Evolutionary conservation across 2,329 filamentous ascomycete species (phyloP), one percentile per base, ranked within the genome.

Genomic region (Corynespora cassiicola): DNA sequence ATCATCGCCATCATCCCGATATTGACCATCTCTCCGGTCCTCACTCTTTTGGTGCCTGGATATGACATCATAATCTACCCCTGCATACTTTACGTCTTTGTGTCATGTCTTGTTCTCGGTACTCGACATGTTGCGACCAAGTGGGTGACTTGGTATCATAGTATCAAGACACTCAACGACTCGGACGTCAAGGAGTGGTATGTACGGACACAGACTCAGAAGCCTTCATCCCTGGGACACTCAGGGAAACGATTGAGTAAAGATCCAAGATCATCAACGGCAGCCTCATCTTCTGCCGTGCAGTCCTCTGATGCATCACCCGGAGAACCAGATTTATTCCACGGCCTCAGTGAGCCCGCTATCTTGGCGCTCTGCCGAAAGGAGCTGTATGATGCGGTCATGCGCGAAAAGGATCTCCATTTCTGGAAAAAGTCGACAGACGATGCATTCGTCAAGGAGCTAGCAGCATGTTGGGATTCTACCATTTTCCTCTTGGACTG

Each of bases 71-170:
- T 73, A 17, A 74, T 85, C 19, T 85, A 85, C 50, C 71, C 82
- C 2, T 68, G 73, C 2, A 66, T 82, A 2, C 64, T 82, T 2
- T 82, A 76, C 39, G 44, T 72, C 3, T 82, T 84, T 50, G 68
- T 84, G 4, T 53, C 67, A 7, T 51, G 75, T 5, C 69, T 84
- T 1, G 50, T 82, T 2, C 52, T 80, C 14, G 76, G 76, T 7
- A 75, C 81, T 42, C 72, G 80, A n/a, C 68, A 67, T 2, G 72
- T 81, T 5, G 75, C 75, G 23, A 75, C 76, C 15, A 74, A 78
- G 47, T 85, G 82, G 82, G 76, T 78, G 4, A 78, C 73, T 2
- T 85, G 81, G 81, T 72, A 75, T 45, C 63, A 72, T 36, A 72
- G 74, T 26, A 74, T 81, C 27, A 72, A 74, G 31, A 69, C 69